Conservation (phyloP, 2,329 filamentous ascomycete species). For the Gliomastix tumulicola region DNA sequence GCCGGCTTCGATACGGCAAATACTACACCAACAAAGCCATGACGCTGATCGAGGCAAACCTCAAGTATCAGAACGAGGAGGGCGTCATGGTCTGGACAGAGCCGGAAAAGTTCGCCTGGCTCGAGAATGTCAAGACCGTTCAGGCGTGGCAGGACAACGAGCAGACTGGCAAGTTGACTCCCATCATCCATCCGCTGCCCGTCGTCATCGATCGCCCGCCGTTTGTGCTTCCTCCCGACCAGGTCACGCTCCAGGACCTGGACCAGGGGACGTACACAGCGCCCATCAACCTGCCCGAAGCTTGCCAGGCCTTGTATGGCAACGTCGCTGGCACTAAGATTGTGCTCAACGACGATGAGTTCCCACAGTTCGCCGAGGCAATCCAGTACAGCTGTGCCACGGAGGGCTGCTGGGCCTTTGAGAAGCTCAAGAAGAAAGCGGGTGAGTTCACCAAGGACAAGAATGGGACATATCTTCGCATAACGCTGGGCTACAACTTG, state of each 20-base stretch:
- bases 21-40: conserved; percentile 1
- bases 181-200: neutral
- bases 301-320: neutral
- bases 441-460: neutral
- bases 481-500: no score
- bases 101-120: neutral
- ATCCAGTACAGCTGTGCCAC: neutral
- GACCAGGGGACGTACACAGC: neutral
- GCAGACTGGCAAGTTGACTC: neutral
- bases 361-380: neutral
- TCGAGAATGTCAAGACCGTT: neutral
- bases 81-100: neutral
- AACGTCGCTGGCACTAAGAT: conserved; percentile 1
- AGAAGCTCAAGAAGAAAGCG: neutral
- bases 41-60: neutral
- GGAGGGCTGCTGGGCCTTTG: neutral
- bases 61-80: neutral
- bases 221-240: neutral
- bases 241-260: neutral
- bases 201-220: neutral
- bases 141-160: neutral
- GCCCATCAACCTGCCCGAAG: neutral
- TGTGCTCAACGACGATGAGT: neutral
- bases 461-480: neutral
- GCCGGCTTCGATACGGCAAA: neutral